Conservation (phyloP, 2,329 filamentous ascomycete genomes). For the Pezicula carpinea region DNA sequence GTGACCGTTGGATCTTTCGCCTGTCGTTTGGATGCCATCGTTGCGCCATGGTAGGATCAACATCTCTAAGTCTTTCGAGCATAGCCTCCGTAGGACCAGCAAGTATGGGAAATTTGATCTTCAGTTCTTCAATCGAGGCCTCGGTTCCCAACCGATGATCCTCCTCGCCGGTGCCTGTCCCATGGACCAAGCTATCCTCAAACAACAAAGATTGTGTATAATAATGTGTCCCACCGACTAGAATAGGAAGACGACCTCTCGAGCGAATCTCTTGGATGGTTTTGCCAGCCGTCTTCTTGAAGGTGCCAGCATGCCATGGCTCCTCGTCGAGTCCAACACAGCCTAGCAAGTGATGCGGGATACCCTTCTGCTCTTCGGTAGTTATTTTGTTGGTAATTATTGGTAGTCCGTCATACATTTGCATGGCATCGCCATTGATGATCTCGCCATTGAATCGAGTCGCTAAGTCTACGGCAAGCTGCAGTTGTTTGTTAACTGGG, state of each 20-base stretch:
- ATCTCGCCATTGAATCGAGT: constrained; percentile 82
- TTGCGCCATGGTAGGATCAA: constrained; percentile 85
- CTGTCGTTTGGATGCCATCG: constrained; percentile 92
- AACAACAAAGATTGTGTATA: constrained; percentile 90
- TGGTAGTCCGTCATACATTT: constrained; percentile 86
- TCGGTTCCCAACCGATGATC: not conserved
- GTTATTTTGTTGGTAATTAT: constrained; percentile 96
- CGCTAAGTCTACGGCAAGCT: constrained; percentile 75
- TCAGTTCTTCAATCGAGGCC: constrained; percentile 13
- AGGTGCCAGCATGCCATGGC: constrained; percentile 78
- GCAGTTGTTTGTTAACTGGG: constrained; percentile 5
- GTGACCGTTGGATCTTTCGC: constrained; percentile 81
- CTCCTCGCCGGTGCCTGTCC: constrained; percentile 22
- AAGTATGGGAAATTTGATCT: constrained; percentile 62
- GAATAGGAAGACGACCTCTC: constrained; percentile 76
- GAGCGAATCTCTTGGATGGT: constrained; percentile 73
- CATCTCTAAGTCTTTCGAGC: constrained; percentile 65
- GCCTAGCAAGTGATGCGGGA: constrained; percentile 85
- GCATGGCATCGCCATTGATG: constrained; percentile 97
- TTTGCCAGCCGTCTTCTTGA: constrained; percentile 63
- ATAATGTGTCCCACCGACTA: constrained; percentile 94
- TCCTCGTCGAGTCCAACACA: constrained; percentile 70
- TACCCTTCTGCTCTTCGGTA: constrained; percentile 64
- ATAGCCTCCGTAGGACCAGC: constrained; percentile 67
- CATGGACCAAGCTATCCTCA: constrained; percentile 58